These are phyloP conservation scores for Myriosclerotinia curreyana DNA, from an alignment of 2,329 filamentous ascomycete genomes.

Conservation along the genomic window DNA sequence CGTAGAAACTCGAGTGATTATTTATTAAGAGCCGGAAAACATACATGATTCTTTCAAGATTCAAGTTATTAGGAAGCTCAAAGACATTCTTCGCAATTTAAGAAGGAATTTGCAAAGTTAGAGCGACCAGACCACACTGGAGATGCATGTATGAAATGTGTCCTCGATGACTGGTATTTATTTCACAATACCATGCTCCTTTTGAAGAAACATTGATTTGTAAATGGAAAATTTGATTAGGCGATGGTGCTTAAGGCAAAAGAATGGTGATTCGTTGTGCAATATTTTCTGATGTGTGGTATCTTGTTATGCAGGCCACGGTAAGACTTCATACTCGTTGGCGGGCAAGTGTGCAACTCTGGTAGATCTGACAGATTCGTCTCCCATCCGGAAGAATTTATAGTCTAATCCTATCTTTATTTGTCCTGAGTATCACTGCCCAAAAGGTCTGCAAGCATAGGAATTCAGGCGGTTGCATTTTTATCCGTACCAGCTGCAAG, in stretches of 20 bases:
- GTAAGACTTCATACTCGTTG: slow-evolving; percentile 38
- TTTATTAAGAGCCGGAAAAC: slow-evolving; percentile 34
- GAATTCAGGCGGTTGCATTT: background rate
- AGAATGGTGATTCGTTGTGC: background rate
- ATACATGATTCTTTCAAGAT: slow-evolving; percentile 27
- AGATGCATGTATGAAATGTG: slow-evolving; percentile 40
- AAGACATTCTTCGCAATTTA: slow-evolving; percentile 38
- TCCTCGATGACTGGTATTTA: slow-evolving; percentile 30
- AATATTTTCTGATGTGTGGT: slow-evolving; percentile 44
- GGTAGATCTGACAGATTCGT: slow-evolving; percentile 40
- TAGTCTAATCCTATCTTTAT: slow-evolving; percentile 27
- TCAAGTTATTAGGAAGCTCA: slow-evolving; percentile 26
- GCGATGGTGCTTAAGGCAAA: background rate
- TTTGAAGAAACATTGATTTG: background rate
- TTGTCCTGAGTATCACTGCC: background rate
- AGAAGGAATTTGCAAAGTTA: slow-evolving; percentile 36
- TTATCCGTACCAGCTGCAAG: background rate
- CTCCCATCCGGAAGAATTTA: slow-evolving; percentile 42
- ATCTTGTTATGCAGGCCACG: slow-evolving; percentile 43
- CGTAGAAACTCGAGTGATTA: slow-evolving; percentile 37
- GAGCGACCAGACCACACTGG: slow-evolving; percentile 41
- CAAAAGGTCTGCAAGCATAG: background rate
- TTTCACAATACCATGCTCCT: background rate
- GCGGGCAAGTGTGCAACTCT: slow-evolving; percentile 44
- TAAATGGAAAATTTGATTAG: background rate